Conservation (phyloP, 208 protist genomes). For the Leishmania aethiopica region DNA sequence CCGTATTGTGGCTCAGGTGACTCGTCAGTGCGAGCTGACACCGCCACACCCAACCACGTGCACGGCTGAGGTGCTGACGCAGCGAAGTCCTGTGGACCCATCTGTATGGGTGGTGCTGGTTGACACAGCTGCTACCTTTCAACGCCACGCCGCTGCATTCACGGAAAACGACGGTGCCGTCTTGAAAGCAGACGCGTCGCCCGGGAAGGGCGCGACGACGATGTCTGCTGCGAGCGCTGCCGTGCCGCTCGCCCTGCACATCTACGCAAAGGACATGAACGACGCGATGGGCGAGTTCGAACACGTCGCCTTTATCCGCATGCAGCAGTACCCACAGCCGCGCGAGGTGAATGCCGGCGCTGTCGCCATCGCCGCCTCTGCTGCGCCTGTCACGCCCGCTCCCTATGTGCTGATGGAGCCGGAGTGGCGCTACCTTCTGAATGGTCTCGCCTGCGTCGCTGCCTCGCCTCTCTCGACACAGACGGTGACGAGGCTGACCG, state of each 20-base stretch:
- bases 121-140: conserved; percentile 42
- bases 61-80: conserved; percentile 58
- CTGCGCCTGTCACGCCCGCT: not conserved
- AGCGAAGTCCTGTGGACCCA: conserved; percentile 57
- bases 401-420: conserved; percentile 10
- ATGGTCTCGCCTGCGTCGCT: conserved; percentile 21
- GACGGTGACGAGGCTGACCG: not conserved
- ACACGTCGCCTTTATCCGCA: conserved; percentile 68
- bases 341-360: conserved; percentile 4
- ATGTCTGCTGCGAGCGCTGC: not conserved
- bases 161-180: not conserved
- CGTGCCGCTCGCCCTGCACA: conserved; percentile 24
- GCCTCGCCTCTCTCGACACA: not conserved
- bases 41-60: conserved; percentile 43
- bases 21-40: conserved; percentile 26
- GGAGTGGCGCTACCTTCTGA: conserved; percentile 24
- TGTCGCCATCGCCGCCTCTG: conserved; percentile 1
- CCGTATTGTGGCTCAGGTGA: conserved; percentile 30
- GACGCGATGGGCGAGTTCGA: conserved; percentile 34
- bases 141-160: conserved; percentile 44
- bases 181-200: not conserved
- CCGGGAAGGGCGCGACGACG: not conserved
- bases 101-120: conserved; percentile 67
- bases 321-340: conserved; percentile 23
- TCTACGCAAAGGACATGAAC: conserved; percentile 31